These are phyloP conservation scores for Adansonia madagascariensis DNA, from an alignment of 441 rosid genomes.

Conservation along the genomic window DNA sequence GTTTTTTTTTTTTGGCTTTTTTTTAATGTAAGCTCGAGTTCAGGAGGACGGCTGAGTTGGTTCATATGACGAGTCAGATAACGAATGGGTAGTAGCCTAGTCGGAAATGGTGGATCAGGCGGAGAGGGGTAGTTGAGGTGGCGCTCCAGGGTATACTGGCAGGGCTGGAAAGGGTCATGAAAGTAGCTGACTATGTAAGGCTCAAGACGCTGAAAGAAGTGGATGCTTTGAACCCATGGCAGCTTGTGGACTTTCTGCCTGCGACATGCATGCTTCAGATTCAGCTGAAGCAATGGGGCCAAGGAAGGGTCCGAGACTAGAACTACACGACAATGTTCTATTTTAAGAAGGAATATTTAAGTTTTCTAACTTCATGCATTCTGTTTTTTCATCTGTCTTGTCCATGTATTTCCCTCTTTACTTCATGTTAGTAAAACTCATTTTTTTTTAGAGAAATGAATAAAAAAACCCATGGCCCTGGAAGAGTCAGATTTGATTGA, in stretches of 20 bases:
- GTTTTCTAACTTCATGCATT: not conserved
- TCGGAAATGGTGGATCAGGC: conserved; percentile 25
- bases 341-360: not conserved
- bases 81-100: not conserved
- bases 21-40: no score
- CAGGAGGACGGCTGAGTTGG: conserved; percentile 49
- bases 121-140: conserved; percentile 43
- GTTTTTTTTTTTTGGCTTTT: no score
- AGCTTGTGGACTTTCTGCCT: conserved; percentile 65
- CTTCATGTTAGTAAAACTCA: not conserved
- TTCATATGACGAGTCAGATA: conserved; percentile 39
- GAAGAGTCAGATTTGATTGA: no score
- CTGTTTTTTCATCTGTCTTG: not conserved
- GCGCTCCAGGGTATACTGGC: conserved; percentile 46
- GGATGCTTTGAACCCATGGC: conserved; percentile 59
- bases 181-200: conserved; percentile 78
- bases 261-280: conserved; percentile 50
- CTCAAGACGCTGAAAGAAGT: conserved; percentile 75
- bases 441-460: not conserved
- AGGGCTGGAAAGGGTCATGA: conserved; percentile 70
- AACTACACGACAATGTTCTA: not conserved
- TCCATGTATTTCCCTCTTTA: not conserved
- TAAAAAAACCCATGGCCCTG: not conserved
- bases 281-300: conserved; percentile 59
- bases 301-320: not conserved